A percentile compares a stretch with the other conserved stretches of the same genome.
phyloP scores from a whole-genome alignment of 2,329 filamentous ascomycete genomes.

The Bisporella sp. region DNA sequence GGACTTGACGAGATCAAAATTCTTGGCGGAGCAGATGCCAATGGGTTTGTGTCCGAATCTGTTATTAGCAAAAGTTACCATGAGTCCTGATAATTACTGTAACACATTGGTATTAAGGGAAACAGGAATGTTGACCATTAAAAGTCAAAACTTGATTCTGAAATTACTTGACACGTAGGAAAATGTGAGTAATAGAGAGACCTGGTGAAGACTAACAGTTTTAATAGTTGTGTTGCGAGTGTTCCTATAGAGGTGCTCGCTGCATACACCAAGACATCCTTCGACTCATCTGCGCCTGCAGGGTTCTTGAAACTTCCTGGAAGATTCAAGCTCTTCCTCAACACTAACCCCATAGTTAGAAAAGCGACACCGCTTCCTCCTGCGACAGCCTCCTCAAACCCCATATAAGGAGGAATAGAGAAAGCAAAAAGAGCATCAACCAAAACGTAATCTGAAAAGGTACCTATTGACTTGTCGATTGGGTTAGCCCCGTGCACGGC shows the following conservation, averaged over 20 bases:
- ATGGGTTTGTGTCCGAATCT: conserved; percentile 15
- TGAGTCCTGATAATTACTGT: background rate
- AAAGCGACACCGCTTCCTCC: conserved; percentile 1
- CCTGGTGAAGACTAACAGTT: conserved; percentile 17
- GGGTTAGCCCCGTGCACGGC: conserved; percentile 7
- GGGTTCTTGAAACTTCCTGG: background rate
- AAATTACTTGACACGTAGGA: too few species aligned
- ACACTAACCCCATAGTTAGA: background rate
- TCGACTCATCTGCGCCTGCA: background rate
- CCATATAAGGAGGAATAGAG: conserved; percentile 27
- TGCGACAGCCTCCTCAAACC: conserved; percentile 9
- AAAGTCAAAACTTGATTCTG: too few species aligned
- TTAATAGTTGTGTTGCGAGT: conserved; percentile 35
- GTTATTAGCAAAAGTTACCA: background rate
- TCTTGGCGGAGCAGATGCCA: conserved; percentile 31
- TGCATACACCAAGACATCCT: conserved; percentile 36
- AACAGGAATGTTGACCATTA: too few species aligned
- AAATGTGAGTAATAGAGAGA: background rate
- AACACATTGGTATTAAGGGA: background rate
- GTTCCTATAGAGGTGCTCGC: conserved; percentile 37
- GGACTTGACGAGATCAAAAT: conserved; percentile 30
- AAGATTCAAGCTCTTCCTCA: background rate
- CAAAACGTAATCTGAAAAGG: conserved; percentile 36
- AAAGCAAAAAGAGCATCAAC: conserved; percentile 32
- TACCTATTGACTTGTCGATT: conserved; percentile 22